Evolutionary conservation across 202 grass and related monocot genomes (phyloP).

Genomic region (Bolboschoenoplectus hybrid): DNA sequence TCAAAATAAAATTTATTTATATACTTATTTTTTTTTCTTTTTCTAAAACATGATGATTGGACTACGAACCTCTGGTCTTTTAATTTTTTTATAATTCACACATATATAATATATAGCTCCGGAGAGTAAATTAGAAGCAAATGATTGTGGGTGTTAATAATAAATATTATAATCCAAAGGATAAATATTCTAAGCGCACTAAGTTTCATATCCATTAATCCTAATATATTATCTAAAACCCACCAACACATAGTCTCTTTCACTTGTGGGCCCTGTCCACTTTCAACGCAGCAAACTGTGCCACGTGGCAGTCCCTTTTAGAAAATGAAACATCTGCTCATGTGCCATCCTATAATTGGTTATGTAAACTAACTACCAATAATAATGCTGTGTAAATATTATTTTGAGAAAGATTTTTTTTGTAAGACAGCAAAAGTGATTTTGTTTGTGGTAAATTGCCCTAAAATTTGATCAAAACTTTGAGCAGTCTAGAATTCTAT

Average conservation of each 20-base stretch:
- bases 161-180: slow-evolving; percentile 26
- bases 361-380: not conserved
- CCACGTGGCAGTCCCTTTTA: not conserved
- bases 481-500: not conserved
- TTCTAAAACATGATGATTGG: not conserved
- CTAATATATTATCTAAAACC: not conserved
- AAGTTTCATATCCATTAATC: slow-evolving; percentile 31
- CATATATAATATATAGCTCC: not conserved
- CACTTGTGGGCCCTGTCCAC: slow-evolving; percentile 24
- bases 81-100: not conserved
- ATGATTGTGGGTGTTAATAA: not conserved
- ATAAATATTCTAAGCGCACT: slow-evolving; percentile 36
- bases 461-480: not conserved
- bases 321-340: not conserved
- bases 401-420: not conserved
- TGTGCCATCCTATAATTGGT: slow-evolving; percentile 15
- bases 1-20: too few species aligned
- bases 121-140: not conserved
- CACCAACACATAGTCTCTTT: slow-evolving; percentile 24
- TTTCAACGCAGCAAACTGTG: slow-evolving; percentile 30
- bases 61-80: not conserved
- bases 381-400: not conserved
- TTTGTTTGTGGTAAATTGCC: not conserved
- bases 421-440: not conserved
- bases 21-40: not conserved